Conservation (phyloP, 192 early-diverging fungal species). For the Rhizophagus sp. region DNA sequence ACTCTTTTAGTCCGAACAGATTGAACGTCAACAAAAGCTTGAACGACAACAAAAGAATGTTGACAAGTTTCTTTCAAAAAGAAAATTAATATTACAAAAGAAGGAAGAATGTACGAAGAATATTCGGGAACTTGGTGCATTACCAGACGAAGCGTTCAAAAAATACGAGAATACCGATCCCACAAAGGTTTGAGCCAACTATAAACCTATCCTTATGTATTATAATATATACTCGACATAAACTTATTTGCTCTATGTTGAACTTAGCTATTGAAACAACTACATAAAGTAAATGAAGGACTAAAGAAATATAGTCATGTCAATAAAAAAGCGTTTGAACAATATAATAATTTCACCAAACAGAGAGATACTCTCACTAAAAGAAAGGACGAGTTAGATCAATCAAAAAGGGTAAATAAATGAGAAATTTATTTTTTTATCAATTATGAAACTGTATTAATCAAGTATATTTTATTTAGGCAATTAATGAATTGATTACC, state of each 20-base stretch:
- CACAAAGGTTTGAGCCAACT: conserved; percentile 46
- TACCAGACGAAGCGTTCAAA: conserved; percentile 91
- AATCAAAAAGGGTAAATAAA: conserved; percentile 59
- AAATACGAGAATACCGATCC: conserved; percentile 54
- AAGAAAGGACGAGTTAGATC: conserved; percentile 88
- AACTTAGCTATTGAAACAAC: conserved; percentile 55
- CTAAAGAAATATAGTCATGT: conserved; percentile 91
- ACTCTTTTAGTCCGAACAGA: conserved; percentile 46
- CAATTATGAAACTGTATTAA: neutral
- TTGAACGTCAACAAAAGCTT: conserved; percentile 48
- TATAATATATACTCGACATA: neutral
- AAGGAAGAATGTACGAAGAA: conserved; percentile 86
- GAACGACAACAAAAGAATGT: conserved; percentile 58
- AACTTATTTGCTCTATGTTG: neutral
- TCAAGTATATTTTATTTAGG: conserved; percentile 33
- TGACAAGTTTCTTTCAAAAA: conserved; percentile 75
- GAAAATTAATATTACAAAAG: conserved; percentile 72
- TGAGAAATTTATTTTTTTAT: conserved; percentile 12
- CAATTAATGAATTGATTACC: conserved; percentile 86
- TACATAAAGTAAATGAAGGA: conserved; percentile 81
- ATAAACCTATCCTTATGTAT: neutral
- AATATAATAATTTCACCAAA: conserved; percentile 91
- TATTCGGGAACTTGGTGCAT: conserved; percentile 92
- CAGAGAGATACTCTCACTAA: conserved; percentile 81
- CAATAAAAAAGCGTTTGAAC: conserved; percentile 99